phyloP scores from a whole-genome alignment of 768 basidiomycete species.

The Cubamyces sp. region DNA sequence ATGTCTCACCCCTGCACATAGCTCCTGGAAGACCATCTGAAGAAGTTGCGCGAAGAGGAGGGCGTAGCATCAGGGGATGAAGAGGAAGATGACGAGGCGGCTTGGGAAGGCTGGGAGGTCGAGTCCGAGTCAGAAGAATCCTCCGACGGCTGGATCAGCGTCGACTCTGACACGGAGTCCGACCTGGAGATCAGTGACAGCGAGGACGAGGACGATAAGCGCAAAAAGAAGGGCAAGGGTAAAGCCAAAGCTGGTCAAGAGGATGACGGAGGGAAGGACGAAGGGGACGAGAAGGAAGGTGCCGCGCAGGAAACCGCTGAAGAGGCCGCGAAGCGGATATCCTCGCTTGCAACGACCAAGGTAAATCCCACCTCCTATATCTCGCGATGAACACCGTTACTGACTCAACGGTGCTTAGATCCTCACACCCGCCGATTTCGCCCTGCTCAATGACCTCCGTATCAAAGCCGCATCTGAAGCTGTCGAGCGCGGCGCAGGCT shows the following conservation, averaged over 20 bases:
- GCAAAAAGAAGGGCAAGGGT: conserved; percentile 23
- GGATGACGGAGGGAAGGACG: conserved; percentile 62
- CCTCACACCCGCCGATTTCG: conserved; percentile 96
- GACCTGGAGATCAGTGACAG: conserved; percentile 84
- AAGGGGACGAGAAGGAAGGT: conserved; percentile 55
- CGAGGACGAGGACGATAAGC: conserved; percentile 64
- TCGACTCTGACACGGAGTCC: conserved; percentile 67
- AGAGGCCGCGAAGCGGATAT: conserved; percentile 46
- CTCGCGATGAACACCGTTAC: background rate
- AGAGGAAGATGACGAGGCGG: conserved; percentile 63
- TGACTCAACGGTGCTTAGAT: conserved; percentile 56
- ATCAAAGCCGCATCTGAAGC: conserved; percentile 75
- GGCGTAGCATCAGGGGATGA: conserved; percentile 50
- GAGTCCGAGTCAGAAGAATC: conserved; percentile 68
- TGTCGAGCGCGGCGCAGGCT: conserved; percentile 70
- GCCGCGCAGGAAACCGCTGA: conserved; percentile 25
- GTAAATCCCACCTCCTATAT: conserved; percentile 40
- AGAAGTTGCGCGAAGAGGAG: conserved; percentile 67
- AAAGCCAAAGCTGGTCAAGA: conserved; percentile 36
- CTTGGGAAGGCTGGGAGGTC: conserved; percentile 90
- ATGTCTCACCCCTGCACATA: conserved; percentile 35
- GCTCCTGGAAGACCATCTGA: conserved; percentile 89
- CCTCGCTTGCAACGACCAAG: conserved; percentile 81
- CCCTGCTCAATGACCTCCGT: conserved; percentile 85
- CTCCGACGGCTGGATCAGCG: conserved; percentile 79